Conservation (phyloP, 345 rosid species). For the Euphorbia tirucalli region DNA sequence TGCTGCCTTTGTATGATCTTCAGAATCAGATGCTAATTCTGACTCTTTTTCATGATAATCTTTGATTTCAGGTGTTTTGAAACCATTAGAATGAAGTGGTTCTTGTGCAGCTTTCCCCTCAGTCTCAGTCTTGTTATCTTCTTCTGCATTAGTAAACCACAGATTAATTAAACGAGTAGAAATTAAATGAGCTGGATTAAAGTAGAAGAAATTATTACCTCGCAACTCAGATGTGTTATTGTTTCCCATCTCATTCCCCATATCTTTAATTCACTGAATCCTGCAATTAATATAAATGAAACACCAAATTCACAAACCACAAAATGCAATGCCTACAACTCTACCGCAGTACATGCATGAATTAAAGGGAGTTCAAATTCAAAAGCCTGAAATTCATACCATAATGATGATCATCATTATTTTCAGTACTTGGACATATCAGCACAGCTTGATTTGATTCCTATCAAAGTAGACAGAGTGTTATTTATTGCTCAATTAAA, state of each 20-base stretch:
- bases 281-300: too few species aligned
- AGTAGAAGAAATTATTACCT: conserved; percentile 25
- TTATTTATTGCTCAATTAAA: too few species aligned
- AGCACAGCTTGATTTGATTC: conserved; percentile 30
- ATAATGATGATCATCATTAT: conserved; percentile 34
- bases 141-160: conserved; percentile 36
- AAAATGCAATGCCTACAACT: conserved; percentile 16
- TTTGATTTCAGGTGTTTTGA: too few species aligned
- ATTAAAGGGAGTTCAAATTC: conserved; percentile 16
- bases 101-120: conserved; percentile 23
- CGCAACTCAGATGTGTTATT: conserved; percentile 46
- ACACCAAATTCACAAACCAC: too few species aligned
- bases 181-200: too few species aligned
- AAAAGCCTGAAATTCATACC: conserved; percentile 25
- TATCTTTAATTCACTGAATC: too few species aligned
- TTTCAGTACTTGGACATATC: conserved; percentile 25
- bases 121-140: conserved; percentile 15
- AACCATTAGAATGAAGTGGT: too few species aligned
- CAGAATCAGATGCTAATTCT: too few species aligned
- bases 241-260: conserved; percentile 72
- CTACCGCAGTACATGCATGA: conserved; percentile 18
- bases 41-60: too few species aligned
- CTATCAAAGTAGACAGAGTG: conserved; percentile 18
- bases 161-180: too few species aligned
- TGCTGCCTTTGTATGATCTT: too few species aligned